Conservation (phyloP, 1,284 basidiomycete species). For the Ustilago loliicola region DNA sequence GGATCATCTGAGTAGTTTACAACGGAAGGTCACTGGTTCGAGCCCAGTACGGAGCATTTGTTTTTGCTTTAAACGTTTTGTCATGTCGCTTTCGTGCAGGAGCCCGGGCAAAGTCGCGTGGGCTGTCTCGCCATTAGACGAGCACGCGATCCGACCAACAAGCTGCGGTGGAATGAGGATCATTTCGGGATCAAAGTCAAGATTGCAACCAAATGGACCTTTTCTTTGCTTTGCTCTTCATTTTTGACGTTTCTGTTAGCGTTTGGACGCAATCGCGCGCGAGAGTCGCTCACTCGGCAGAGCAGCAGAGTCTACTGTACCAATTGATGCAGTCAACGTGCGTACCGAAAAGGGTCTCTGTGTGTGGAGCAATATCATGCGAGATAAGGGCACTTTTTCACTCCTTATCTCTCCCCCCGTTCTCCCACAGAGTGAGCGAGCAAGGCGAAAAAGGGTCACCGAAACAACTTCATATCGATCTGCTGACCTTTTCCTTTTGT, state of each 20-base stretch:
- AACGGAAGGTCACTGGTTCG: constrained; percentile 61
- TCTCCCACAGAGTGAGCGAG: too few species aligned
- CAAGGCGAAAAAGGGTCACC: not conserved
- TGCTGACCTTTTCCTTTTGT: constrained; percentile 1
- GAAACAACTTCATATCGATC: not conserved
- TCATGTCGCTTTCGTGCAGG: not conserved
- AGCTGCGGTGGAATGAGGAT: too few species aligned
- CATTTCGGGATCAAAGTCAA: too few species aligned
- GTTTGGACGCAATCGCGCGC: too few species aligned
- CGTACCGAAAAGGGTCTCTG: not conserved
- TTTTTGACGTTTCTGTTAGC: not conserved
- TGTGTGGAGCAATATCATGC: not conserved
- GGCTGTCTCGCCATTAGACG: not conserved
- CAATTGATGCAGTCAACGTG: constrained; percentile 5
- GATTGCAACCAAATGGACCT: too few species aligned
- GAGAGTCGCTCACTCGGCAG: too few species aligned
- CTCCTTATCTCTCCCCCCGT: not conserved
- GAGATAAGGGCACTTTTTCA: constrained; percentile 7
- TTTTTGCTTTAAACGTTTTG: constrained; percentile 2
- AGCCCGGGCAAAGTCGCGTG: too few species aligned
- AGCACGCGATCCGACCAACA: not conserved
- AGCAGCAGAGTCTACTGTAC: not conserved
- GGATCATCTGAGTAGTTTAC: constrained; percentile 27
- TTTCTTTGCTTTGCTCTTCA: not conserved
- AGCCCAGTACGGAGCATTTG: constrained; percentile 53